A percentile compares a stretch with the other conserved stretches of the same genome.
Evolutionary conservation across 139 green algal species (phyloP).

Genomic region (Chlamydomonas sp.): DNA sequence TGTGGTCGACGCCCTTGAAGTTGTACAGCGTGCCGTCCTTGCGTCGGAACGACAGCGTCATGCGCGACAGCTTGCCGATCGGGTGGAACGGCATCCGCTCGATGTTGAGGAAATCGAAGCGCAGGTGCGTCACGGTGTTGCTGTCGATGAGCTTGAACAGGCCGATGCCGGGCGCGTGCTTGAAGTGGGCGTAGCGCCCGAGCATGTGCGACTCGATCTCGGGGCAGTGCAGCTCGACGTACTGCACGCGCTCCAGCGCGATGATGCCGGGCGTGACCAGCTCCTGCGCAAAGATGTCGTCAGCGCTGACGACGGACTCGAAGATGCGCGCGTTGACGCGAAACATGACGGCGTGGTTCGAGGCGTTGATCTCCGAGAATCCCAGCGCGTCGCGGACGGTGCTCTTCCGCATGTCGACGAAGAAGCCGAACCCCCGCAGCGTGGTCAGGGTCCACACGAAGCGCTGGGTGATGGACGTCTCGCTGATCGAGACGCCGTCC

Average conservation of each 20-base stretch:
- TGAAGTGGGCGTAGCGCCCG: not conserved
- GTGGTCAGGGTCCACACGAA: no score
- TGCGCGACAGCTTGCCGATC: slow-evolving; percentile 10
- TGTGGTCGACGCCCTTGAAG: slow-evolving; percentile 23
- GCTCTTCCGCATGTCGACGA: not conserved
- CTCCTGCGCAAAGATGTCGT: not conserved
- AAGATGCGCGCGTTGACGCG: not conserved
- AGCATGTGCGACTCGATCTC: slow-evolving; percentile 20
- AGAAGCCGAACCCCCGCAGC: no score
- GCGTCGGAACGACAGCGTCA: slow-evolving; percentile 13
- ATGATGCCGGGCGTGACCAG: slow-evolving; percentile 14
- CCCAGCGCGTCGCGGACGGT: not conserved
- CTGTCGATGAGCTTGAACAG: slow-evolving; percentile 18
- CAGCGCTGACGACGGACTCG: not conserved
- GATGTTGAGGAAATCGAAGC: slow-evolving; percentile 16
- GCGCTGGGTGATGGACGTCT: no score
- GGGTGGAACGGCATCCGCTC: slow-evolving; percentile 16
- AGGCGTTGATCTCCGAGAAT: not conserved
- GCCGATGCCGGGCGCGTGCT: slow-evolving; percentile 10
- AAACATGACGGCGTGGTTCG: not conserved
- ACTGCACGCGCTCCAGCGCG: slow-evolving; percentile 4
- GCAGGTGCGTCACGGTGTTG: slow-evolving; percentile 8
- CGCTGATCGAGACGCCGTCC: no score
- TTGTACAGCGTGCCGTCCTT: slow-evolving; percentile 10
- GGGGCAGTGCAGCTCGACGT: slow-evolving; percentile 16